Conservation (phyloP, 2,329 filamentous ascomycete species). For the Epichloe typhina region DNA sequence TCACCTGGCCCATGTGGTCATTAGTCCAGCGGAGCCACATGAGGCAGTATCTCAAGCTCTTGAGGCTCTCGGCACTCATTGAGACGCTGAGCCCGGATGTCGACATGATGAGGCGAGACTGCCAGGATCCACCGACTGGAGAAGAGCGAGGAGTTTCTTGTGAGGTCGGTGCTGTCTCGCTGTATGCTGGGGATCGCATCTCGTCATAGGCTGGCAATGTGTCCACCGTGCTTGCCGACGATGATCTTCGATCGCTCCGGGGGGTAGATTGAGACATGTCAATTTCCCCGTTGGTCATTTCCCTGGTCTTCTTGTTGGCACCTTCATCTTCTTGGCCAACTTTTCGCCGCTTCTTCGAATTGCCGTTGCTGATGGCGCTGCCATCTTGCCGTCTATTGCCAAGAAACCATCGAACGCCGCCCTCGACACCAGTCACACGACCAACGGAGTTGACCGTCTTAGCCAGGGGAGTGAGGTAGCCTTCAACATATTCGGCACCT, state of each 20-base stretch:
- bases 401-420: conserved; percentile 74
- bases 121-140: conserved; percentile 43
- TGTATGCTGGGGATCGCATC: conserved; percentile 60
- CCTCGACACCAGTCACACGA: conserved; percentile 76
- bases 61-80: conserved; percentile 77
- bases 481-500: conserved; percentile 83
- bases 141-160: conserved; percentile 16
- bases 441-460: conserved; percentile 78
- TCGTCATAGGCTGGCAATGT: conserved; percentile 77
- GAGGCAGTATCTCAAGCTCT: conserved; percentile 74
- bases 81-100: conserved; percentile 85
- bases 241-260: conserved; percentile 38
- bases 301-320: conserved; percentile 10
- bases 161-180: conserved; percentile 35
- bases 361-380: conserved; percentile 29
- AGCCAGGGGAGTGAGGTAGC: conserved; percentile 72
- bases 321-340: conserved; percentile 29
- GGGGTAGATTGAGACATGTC: conserved; percentile 17
- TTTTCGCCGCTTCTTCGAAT: conserved; percentile 46
- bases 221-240: conserved; percentile 56
- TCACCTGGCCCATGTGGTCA: conserved; percentile 62
- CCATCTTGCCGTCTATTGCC: conserved; percentile 40
- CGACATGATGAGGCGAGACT: conserved; percentile 72
- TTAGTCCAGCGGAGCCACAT: conserved; percentile 72
- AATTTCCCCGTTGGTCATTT: conserved; percentile 2